A percentile compares a stretch with the other conserved stretches of the same genome.
Conservation (phyloP, 169 alveolate genomes). For the Eimeria necatrix region DNA sequence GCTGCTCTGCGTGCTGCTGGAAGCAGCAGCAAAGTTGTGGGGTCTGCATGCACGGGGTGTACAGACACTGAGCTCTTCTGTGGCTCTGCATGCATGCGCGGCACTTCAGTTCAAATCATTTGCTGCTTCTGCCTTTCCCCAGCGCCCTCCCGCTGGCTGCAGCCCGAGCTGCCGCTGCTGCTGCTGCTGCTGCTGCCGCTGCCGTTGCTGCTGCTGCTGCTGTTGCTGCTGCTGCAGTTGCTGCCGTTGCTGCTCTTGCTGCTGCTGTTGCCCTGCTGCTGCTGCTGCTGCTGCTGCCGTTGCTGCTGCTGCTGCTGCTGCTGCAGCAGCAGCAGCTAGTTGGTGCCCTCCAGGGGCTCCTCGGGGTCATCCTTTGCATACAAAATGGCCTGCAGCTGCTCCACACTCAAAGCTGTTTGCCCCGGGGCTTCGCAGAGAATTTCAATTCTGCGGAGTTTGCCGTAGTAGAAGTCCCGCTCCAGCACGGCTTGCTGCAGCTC, state of each 20-base stretch:
- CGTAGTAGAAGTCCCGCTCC: constrained; percentile 81
- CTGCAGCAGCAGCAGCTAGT: not conserved
- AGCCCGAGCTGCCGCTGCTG: not conserved
- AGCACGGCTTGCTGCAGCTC: constrained; percentile 76
- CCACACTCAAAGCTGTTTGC: constrained; percentile 27
- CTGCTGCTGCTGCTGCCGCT: not conserved
- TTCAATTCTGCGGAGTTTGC: constrained; percentile 80
- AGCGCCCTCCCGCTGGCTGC: too few species aligned
- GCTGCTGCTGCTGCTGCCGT: constrained; percentile 51
- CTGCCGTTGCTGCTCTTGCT: not conserved
- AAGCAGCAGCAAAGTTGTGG: too few species aligned
- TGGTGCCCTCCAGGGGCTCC: constrained; percentile 20
- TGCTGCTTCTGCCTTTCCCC: too few species aligned
- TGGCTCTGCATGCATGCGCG: too few species aligned
- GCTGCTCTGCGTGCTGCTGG: too few species aligned
- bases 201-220: not conserved
- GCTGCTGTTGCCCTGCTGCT: constrained; percentile 11
- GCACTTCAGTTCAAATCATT: too few species aligned
- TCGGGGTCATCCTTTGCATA: constrained; percentile 69
- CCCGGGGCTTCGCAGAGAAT: constrained; percentile 73
- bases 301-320: not conserved
- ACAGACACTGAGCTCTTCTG: too few species aligned
- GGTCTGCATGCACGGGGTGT: too few species aligned
- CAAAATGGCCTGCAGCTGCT: constrained; percentile 67
- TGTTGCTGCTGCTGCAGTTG: not conserved